Conservation (phyloP, 768 basidiomycete species). For the Leccinum ochraceum region DNA sequence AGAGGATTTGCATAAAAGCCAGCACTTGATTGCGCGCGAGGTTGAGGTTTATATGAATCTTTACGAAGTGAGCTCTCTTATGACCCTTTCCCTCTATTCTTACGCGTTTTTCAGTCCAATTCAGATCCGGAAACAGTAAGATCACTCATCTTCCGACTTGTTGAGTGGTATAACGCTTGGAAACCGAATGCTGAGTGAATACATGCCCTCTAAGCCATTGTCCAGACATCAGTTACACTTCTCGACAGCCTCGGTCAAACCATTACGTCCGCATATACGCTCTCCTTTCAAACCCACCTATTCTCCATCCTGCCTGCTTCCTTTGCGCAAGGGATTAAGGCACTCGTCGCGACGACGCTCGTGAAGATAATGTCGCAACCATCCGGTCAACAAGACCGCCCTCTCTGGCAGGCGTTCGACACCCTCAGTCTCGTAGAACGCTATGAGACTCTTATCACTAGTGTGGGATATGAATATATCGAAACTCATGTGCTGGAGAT, state of each 20-base stretch:
- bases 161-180: conserved; percentile 81
- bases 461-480: conserved; percentile 85
- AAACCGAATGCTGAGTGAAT: conserved; percentile 63
- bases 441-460: conserved; percentile 80
- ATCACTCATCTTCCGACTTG: conserved; percentile 56
- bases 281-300: conserved; percentile 72
- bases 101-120: conserved; percentile 38
- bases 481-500: conserved; percentile 67
- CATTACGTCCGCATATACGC: conserved; percentile 59
- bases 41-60: conserved; percentile 56
- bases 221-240: conserved; percentile 6
- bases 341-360: conserved; percentile 61
- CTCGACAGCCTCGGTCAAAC: conserved; percentile 57
- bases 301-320: conserved; percentile 70
- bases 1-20: conserved; percentile 68
- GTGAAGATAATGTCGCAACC: conserved; percentile 23
- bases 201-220: neutral
- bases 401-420: conserved; percentile 64
- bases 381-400: conserved; percentile 32
- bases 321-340: conserved; percentile 69
- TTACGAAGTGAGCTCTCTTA: conserved; percentile 54
- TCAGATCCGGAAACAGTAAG: conserved; percentile 51
- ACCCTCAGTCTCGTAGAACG: conserved; percentile 76
- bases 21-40: conserved; percentile 60
- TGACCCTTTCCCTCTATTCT: neutral